Evolutionary conservation across 805 yeast genomes (phyloP).

Genomic region (Naumovozyma castellii): DNA sequence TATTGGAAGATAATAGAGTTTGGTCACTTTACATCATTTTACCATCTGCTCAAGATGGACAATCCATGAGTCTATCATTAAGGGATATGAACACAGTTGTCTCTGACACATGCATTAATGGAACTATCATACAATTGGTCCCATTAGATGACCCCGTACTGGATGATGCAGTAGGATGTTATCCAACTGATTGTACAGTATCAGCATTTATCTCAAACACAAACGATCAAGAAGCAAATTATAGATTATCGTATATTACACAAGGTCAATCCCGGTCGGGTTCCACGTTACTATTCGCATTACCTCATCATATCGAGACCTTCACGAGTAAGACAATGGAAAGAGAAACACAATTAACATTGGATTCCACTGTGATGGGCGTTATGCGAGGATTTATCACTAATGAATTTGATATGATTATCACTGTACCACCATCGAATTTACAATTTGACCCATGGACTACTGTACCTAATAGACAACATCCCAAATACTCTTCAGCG

Average conservation of each 20-base stretch:
- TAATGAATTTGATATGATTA: constrained; percentile 32
- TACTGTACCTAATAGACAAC: constrained; percentile 13
- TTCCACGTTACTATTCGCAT: constrained; percentile 44
- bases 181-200: constrained; percentile 40
- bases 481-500: constrained; percentile 21
- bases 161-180: constrained; percentile 57
- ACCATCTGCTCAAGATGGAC: not conserved
- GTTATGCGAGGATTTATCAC: constrained; percentile 38
- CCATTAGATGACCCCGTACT: constrained; percentile 38
- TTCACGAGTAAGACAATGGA: constrained; percentile 29
- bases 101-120: constrained; percentile 25
- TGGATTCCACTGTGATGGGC: constrained; percentile 46
- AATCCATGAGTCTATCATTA: constrained; percentile 5
- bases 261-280: constrained; percentile 39
- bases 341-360: constrained; percentile 11
- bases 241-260: constrained; percentile 36
- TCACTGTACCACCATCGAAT: constrained; percentile 36
- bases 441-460: constrained; percentile 40
- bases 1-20: constrained; percentile 43
- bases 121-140: constrained; percentile 51
- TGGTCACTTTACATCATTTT: constrained; percentile 27
- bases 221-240: constrained; percentile 26
- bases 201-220: constrained; percentile 33
- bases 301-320: constrained; percentile 54
- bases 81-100: constrained; percentile 14